A percentile compares a stretch with the other conserved stretches of the same genome.
These are phyloP conservation scores for Zizania latifolia DNA, from an alignment of 176 grass and related monocot species.

Conservation along the genomic window DNA sequence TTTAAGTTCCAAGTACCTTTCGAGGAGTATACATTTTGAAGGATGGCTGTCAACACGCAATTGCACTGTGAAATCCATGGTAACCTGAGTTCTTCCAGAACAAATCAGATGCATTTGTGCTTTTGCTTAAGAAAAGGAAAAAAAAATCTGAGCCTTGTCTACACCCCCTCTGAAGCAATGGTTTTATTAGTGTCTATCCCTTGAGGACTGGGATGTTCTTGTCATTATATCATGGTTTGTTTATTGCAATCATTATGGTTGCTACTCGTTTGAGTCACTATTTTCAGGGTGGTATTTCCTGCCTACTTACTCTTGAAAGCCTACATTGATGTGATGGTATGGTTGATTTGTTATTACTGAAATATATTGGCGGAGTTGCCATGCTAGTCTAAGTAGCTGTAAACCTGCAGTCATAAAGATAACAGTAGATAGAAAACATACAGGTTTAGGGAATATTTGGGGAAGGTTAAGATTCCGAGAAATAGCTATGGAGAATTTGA, in stretches of 20 bases:
- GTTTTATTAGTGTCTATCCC: neutral
- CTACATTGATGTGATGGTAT: neutral
- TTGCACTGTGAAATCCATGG: neutral
- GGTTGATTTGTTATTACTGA: neutral
- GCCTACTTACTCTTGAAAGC: neutral
- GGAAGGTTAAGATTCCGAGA: too few relatives aligned
- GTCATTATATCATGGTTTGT: neutral
- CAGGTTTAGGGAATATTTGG: too few relatives aligned
- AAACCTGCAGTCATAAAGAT: too few relatives aligned
- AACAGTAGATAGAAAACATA: too few relatives aligned
- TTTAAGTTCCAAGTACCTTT: constrained; percentile 1
- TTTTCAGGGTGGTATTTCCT: neutral
- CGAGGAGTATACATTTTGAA: constrained; percentile 16
- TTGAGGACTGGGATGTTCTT: neutral
- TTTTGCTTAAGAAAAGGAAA: neutral
- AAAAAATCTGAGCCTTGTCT: neutral
- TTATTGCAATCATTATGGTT: neutral
- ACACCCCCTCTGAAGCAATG: neutral
- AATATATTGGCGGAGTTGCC: neutral
- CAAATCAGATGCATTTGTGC: neutral
- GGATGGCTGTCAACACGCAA: neutral
- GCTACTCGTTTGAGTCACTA: neutral
- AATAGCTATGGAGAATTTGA: too few relatives aligned
- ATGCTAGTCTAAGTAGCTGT: neutral
- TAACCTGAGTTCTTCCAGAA: neutral